Base-by-base conservation (phyloP, 2,329 filamentous ascomycete genomes). In the Juglanconis juglandina region DNA sequence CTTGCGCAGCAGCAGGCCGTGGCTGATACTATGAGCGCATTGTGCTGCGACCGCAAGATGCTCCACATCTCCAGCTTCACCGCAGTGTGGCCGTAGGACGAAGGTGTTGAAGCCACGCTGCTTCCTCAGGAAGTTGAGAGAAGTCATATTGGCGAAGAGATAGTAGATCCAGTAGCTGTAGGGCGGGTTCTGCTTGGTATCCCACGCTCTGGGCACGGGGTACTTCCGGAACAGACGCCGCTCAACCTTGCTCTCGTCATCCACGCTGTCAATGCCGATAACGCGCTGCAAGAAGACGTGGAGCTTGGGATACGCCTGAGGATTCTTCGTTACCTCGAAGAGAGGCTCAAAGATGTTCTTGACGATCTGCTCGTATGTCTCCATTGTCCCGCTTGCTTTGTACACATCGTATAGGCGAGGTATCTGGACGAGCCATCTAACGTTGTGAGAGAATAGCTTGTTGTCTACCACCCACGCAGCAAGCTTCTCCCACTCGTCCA, bases 101-200 rank as follows among this genome's bases (percentile, higher is more conserved):
- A 99, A 96, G 0, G 95, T 99, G 73, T 96, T 99, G 82, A 98
- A 97, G 0, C 93, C 93, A 54, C 94, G 88, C 70, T 89, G 87
- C 71, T 92, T 94, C 48, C 95, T 87, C 89, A 91, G 97, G 61
- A 89, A 85, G 71, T 99, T 99, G 67, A 99, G 82, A 9, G 93
- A 96, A 1, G 89, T 84, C 74, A 97, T 92, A 73, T 99, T 99
- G 64, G 95, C 88, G 70, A 95, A 98, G 56, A 98, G 82, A 71
- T 96, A 96, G 76, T 99, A 99, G 71, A 98, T 90, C 95, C 95
- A 99, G 77, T 99, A 99, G 72, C 90, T 97, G 77, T 99, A 99
- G 0, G 95, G 95, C 13, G 95, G 95, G 70, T 99, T 99, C 74
- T 98, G 93, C 68, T 90, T 92, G 1, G 92, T 92, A 65, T 87